phyloP scores from a whole-genome alignment of 2,329 filamentous ascomycete species.

The Sphaceloma murrayae region DNA sequence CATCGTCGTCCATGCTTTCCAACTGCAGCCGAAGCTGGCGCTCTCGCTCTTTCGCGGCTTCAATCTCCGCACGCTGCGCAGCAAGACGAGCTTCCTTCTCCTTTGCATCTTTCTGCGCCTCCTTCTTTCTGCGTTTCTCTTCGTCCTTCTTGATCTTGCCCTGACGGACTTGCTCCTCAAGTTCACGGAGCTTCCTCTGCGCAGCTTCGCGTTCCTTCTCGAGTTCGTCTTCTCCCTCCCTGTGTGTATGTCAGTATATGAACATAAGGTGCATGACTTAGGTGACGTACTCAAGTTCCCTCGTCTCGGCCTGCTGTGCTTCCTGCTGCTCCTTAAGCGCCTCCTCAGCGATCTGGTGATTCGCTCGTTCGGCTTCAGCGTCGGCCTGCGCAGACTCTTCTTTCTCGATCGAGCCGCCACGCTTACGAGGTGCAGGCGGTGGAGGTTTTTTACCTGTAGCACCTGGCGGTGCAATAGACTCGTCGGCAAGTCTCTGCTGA shows the following conservation, averaged over 20 bases:
- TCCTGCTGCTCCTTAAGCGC: conserved; percentile 60
- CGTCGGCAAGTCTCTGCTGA: conserved; percentile 71
- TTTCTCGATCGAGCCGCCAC: conserved; percentile 53
- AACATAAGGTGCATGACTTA: conserved; percentile 14
- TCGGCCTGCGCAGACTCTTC: conserved; percentile 38
- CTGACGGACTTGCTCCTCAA: conserved; percentile 88
- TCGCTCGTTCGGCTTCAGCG: conserved; percentile 52
- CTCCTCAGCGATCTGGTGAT: conserved; percentile 45
- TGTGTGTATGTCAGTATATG: conserved; percentile 40
- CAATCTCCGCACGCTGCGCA: conserved; percentile 80
- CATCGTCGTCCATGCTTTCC: conserved; percentile 65
- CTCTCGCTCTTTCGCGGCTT: conserved; percentile 82
- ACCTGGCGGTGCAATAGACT: conserved; percentile 54
- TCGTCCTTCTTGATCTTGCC: conserved; percentile 95
- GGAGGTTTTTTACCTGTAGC: conserved; percentile 37
- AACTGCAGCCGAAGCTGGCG: conserved; percentile 81
- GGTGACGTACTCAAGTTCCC: conserved; percentile 68
- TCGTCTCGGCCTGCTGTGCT: conserved; percentile 62
- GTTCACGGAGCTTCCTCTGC: conserved; percentile 70
- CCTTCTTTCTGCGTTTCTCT: conserved; percentile 87
- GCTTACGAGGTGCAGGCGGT: conserved; percentile 65
- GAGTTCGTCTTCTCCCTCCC: conserved; percentile 67
- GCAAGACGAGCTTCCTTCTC: conserved; percentile 80
- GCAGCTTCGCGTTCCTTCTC: conserved; percentile 70
- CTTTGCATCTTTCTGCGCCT: conserved; percentile 72